These are phyloP conservation scores for Fomitopsis pinicola DNA, from an alignment of 1,284 basidiomycete species.

Conservation along the genomic window DNA sequence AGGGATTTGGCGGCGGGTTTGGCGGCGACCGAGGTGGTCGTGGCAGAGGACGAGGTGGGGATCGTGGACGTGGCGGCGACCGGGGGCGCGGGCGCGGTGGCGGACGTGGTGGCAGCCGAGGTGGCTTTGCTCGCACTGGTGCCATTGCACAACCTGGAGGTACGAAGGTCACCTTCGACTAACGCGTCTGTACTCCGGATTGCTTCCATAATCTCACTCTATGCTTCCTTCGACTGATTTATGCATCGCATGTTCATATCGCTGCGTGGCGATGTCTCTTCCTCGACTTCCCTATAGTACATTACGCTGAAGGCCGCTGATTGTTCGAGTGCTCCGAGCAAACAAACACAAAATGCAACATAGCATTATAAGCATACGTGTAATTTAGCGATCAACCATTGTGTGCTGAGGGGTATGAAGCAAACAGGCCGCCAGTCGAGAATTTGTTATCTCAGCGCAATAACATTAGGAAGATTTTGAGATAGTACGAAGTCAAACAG, in stretches of 20 bases:
- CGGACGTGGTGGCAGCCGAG: conserved; percentile 32
- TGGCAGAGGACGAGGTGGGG: conserved; percentile 12
- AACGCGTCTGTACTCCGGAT: background rate
- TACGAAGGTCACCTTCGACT: conserved; percentile 55
- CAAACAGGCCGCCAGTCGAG: background rate
- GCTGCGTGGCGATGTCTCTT: background rate
- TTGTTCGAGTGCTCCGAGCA: background rate
- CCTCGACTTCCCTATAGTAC: too few relatives aligned
- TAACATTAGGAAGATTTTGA: background rate
- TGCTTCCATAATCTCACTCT: background rate
- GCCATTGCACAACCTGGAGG: conserved; percentile 75
- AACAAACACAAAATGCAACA: background rate
- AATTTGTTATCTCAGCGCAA: conserved; percentile 1
- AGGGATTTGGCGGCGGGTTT: conserved; percentile 32
- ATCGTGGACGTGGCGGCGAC: conserved; percentile 36
- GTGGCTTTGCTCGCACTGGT: conserved; percentile 61
- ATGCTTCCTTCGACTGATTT: background rate
- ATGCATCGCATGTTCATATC: background rate
- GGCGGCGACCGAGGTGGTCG: conserved; percentile 30
- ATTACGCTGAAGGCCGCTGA: background rate
- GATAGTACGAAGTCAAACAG: background rate
- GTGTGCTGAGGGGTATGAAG: conserved; percentile 5
- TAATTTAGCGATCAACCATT: background rate
- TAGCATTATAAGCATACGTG: conserved; percentile 1
- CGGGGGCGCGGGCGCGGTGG: conserved; percentile 34